phyloP scores from a whole-genome alignment of 805 yeast species.

The Candida ovalis region DNA sequence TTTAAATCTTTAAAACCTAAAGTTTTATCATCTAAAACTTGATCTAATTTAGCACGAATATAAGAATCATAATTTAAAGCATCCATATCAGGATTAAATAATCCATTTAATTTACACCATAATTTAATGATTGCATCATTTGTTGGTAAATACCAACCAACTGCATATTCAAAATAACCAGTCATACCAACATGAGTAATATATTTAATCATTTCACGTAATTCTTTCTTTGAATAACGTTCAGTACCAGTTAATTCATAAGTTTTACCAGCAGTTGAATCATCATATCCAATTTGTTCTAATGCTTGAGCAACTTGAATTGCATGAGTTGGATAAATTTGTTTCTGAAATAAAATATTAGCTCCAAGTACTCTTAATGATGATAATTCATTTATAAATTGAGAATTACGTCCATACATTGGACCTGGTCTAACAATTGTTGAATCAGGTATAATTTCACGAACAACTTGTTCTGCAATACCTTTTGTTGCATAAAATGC shows the following conservation, averaged over 20 bases:
- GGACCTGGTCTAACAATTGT: slow-evolving; percentile 86
- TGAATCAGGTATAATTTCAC: slow-evolving; percentile 64
- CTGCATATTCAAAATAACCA: slow-evolving; percentile 35
- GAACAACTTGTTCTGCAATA: slow-evolving; percentile 67
- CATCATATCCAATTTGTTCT: slow-evolving; percentile 77
- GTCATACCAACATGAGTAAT: slow-evolving; percentile 33
- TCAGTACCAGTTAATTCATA: slow-evolving; percentile 77
- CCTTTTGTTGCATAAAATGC: slow-evolving; percentile 79
- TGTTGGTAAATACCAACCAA: slow-evolving; percentile 34
- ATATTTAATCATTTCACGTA: slow-evolving; percentile 65
- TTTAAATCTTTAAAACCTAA: slow-evolving; percentile 69
- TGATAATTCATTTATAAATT: slow-evolving; percentile 57
- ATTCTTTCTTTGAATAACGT: slow-evolving; percentile 53
- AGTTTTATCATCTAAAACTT: slow-evolving; percentile 56
- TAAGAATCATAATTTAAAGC: slow-evolving; percentile 64
- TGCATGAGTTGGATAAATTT: slow-evolving; percentile 72
- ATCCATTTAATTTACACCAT: slow-evolving; percentile 37
- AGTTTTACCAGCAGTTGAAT: slow-evolving; percentile 70
- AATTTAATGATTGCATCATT: slow-evolving; percentile 36
- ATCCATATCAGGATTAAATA: slow-evolving; percentile 38
- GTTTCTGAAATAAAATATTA: slow-evolving; percentile 62
- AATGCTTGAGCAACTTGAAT: slow-evolving; percentile 74
- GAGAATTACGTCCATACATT: slow-evolving; percentile 72
- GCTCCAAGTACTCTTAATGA: slow-evolving; percentile 56
- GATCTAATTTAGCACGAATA: slow-evolving; percentile 69